These are phyloP conservation scores for Trypanosomatidae sp. DNA, from an alignment of 208 protist genomes.

Conservation along the genomic window DNA sequence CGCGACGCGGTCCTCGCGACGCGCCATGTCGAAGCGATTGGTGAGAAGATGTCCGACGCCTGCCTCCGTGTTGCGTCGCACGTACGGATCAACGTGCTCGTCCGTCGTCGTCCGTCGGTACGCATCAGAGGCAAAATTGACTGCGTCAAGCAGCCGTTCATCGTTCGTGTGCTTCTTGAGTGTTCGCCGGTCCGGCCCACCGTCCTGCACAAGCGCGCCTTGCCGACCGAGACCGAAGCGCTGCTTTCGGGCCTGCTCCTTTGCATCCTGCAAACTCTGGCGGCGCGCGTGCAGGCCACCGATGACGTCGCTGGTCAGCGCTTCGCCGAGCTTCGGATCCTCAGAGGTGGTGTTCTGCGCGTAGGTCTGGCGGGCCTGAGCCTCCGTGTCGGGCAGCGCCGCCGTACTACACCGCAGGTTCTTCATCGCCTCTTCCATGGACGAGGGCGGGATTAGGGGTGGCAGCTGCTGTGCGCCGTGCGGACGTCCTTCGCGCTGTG, in stretches of 20 bases:
- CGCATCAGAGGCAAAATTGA: slow-evolving; percentile 58
- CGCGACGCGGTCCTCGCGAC: slow-evolving; percentile 67
- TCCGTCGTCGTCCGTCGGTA: slow-evolving; percentile 70
- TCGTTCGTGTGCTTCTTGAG: slow-evolving; percentile 81
- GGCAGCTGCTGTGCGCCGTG: slow-evolving; percentile 74
- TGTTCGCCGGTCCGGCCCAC: slow-evolving; percentile 73
- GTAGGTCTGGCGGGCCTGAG: slow-evolving; percentile 42
- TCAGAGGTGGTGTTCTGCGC: slow-evolving; percentile 71
- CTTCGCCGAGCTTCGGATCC: slow-evolving; percentile 69
- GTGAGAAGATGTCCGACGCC: slow-evolving; percentile 82
- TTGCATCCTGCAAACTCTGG: slow-evolving; percentile 17
- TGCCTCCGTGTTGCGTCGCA: slow-evolving; percentile 47
- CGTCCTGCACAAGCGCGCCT: slow-evolving; percentile 85
- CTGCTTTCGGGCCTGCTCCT: slow-evolving; percentile 54
- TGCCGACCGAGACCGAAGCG: slow-evolving; percentile 88
- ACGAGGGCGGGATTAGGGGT: slow-evolving; percentile 40
- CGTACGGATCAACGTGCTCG: slow-evolving; percentile 81
- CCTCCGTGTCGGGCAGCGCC: slow-evolving; percentile 34
- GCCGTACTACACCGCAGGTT: slow-evolving; percentile 40
- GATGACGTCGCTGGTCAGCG: slow-evolving; percentile 61
- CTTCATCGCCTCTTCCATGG: slow-evolving; percentile 80
- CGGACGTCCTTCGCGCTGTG: slow-evolving; percentile 72
- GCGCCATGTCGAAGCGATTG: slow-evolving; percentile 84
- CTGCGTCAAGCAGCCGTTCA: slow-evolving; percentile 81
- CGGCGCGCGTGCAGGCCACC: slow-evolving; percentile 32